Evolutionary conservation across 2,329 filamentous ascomycete genomes (phyloP).

Genomic region (Emergomyces orientalis): DNA sequence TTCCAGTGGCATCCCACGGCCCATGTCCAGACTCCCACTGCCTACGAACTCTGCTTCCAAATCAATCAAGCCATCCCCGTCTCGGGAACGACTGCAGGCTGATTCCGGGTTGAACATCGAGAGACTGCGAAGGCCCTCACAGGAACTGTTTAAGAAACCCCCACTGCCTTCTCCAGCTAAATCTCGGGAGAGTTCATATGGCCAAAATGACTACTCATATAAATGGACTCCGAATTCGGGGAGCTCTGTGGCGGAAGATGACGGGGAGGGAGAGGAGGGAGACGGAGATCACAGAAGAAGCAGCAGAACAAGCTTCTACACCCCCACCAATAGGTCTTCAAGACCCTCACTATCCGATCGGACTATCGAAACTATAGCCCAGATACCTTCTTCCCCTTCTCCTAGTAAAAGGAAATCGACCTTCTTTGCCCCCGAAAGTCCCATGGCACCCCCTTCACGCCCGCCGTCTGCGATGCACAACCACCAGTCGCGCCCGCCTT

Average conservation of each 20-base stretch:
- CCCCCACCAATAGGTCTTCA: constrained; percentile 9
- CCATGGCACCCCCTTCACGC: constrained; percentile 53
- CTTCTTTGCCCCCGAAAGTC: constrained; percentile 60
- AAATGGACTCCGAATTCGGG: constrained; percentile 16
- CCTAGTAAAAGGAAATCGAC: constrained; percentile 57
- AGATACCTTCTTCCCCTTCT: constrained; percentile 67
- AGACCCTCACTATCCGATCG: constrained; percentile 48
- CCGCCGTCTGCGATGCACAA: constrained; percentile 40
- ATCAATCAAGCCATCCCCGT: constrained; percentile 39
- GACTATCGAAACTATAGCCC: constrained; percentile 74
- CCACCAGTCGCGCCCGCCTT: constrained; percentile 28
- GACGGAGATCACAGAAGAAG: constrained; percentile 12
- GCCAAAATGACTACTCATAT: constrained; percentile 19
- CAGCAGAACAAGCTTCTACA: not conserved
- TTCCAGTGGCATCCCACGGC: constrained; percentile 40
- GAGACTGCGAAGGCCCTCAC: constrained; percentile 32
- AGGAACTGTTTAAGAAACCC: constrained; percentile 31
- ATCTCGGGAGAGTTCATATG: constrained; percentile 13
- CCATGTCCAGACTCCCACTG: constrained; percentile 45
- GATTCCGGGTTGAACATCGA: constrained; percentile 31
- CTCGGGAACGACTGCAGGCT: constrained; percentile 39
- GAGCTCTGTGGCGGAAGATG: constrained; percentile 10
- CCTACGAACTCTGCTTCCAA: constrained; percentile 34
- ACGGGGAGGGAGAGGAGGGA: constrained; percentile 21
- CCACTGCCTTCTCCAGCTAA: constrained; percentile 22